phyloP scores from a whole-genome alignment of 2,329 filamentous ascomycete species.

The Fonsecaea erecta region DNA sequence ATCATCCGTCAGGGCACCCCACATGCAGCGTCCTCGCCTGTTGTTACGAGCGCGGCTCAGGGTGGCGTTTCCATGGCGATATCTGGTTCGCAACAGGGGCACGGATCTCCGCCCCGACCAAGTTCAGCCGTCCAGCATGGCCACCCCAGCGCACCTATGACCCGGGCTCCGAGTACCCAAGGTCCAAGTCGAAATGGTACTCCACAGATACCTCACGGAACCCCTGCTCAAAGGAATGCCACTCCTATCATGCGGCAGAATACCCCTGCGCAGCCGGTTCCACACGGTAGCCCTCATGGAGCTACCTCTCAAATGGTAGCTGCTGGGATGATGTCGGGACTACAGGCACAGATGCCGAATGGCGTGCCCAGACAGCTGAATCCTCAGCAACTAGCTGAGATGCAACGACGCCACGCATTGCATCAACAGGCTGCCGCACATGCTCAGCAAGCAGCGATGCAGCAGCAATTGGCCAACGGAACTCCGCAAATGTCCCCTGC shows the following conservation, averaged over 20 bases:
- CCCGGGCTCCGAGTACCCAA: slow-evolving; percentile 51
- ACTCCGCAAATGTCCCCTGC: slow-evolving; percentile 43
- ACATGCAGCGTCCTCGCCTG: slow-evolving; percentile 51
- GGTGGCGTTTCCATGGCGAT: slow-evolving; percentile 49
- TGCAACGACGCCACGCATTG: slow-evolving; percentile 49
- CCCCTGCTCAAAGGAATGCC: slow-evolving; percentile 52
- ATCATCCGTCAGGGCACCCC: slow-evolving; percentile 55
- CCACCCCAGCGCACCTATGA: slow-evolving; percentile 54
- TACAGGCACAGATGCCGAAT: slow-evolving; percentile 48
- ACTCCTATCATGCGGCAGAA: slow-evolving; percentile 55
- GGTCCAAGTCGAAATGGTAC: slow-evolving; percentile 53
- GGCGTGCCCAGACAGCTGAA: slow-evolving; percentile 45
- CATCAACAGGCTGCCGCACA: slow-evolving; percentile 46
- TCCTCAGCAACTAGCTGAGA: slow-evolving; percentile 49
- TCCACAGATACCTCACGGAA: slow-evolving; percentile 54
- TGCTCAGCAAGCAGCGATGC: slow-evolving; percentile 46
- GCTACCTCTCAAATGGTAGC: slow-evolving; percentile 53
- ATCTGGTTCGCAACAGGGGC: slow-evolving; percentile 51
- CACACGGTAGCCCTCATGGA: slow-evolving; percentile 52
- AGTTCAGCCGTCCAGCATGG: slow-evolving; percentile 53
- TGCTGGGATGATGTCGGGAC: slow-evolving; percentile 47
- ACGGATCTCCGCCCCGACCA: slow-evolving; percentile 52
- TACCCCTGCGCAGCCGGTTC: slow-evolving; percentile 53
- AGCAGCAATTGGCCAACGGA: slow-evolving; percentile 43
- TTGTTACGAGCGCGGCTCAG: slow-evolving; percentile 48